Percentiles rank a stretch among this genome's conserved stretches.
These are phyloP conservation scores for Microbotryum silenes-acaulis DNA, from an alignment of 1,284 basidiomycete genomes.

Conservation along the genomic window DNA sequence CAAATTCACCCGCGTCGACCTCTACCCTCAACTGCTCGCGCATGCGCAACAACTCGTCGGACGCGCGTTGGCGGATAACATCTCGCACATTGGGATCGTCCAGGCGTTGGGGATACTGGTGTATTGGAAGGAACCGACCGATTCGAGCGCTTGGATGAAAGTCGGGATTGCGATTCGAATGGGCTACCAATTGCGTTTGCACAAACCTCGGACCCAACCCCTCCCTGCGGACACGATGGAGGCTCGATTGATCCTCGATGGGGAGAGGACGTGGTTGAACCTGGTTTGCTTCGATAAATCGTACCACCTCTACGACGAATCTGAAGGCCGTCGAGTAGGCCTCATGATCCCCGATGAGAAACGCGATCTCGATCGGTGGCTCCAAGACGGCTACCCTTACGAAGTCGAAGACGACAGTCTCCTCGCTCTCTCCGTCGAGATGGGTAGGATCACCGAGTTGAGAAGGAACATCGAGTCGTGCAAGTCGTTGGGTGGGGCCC, in stretches of 20 bases:
- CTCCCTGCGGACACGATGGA: slow-evolving; percentile 11
- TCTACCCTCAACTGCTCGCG: slow-evolving; percentile 58
- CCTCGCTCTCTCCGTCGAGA: slow-evolving; percentile 1
- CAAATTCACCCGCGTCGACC: slow-evolving; percentile 68
- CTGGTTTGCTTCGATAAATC: slow-evolving; percentile 8
- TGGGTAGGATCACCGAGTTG: not conserved
- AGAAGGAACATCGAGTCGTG: too few relatives aligned
- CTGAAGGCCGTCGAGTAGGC: slow-evolving; percentile 13
- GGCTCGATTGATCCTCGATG: slow-evolving; percentile 15
- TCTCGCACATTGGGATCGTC: slow-evolving; percentile 68
- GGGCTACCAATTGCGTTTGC: slow-evolving; percentile 12
- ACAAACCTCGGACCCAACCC: not conserved
- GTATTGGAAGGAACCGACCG: slow-evolving; percentile 57
- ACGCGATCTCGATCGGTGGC: slow-evolving; percentile 7
- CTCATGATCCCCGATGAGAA: slow-evolving; percentile 1
- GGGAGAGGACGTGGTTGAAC: slow-evolving; percentile 17
- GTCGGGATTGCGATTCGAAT: slow-evolving; percentile 22
- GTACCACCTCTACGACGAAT: slow-evolving; percentile 11
- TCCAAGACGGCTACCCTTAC: slow-evolving; percentile 6
- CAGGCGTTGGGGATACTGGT: slow-evolving; percentile 75
- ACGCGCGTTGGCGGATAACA: slow-evolving; percentile 59
- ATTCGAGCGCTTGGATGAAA: slow-evolving; percentile 22
- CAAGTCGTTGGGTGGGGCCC: too few relatives aligned
- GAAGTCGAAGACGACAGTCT: slow-evolving; percentile 4
- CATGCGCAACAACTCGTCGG: slow-evolving; percentile 59